A percentile compares a stretch with the other conserved stretches of the same genome.
Conservation (phyloP, 495 filamentous ascomycete species). For the Thermochaetoides thermophila region DNA sequence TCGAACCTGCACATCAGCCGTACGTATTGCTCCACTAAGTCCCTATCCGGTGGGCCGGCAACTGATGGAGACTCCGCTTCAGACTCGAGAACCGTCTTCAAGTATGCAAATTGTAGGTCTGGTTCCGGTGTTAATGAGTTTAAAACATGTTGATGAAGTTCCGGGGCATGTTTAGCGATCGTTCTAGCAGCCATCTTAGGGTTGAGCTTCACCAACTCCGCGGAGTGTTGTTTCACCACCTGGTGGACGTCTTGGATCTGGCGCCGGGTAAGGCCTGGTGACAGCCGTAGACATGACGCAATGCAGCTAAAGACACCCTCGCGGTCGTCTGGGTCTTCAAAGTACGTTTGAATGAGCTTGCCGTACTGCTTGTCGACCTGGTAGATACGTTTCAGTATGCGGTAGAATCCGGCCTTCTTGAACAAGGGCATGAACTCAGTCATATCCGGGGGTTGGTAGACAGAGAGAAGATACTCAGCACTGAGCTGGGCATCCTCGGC, state of each 20-base stretch:
- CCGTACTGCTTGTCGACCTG: constrained; percentile 66
- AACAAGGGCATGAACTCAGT: constrained; percentile 61
- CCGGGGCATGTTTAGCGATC: constrained; percentile 49
- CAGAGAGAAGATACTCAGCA: constrained; percentile 83
- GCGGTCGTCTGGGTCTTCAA: constrained; percentile 69
- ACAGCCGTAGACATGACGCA: constrained; percentile 61
- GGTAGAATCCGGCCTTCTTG: constrained; percentile 69
- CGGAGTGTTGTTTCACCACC: constrained; percentile 54
- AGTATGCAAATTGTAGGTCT: constrained; percentile 58
- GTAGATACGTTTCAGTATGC: constrained; percentile 86
- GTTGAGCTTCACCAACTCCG: constrained; percentile 55
- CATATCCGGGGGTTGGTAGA: constrained; percentile 80
- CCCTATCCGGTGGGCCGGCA: constrained; percentile 22
- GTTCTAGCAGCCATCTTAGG: constrained; percentile 51
- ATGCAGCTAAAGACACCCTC: constrained; percentile 65
- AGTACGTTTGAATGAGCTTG: constrained; percentile 63
- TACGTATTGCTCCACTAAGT: constrained; percentile 74
- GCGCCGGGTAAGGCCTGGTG: constrained; percentile 52
- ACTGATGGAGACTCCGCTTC: constrained; percentile 23
- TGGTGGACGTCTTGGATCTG: constrained; percentile 61
- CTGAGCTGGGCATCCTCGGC: constrained; percentile 92
- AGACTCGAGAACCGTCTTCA: constrained; percentile 66
- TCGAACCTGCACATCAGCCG: constrained; percentile 80
- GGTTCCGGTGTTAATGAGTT: constrained; percentile 46
- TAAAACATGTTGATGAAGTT: constrained; percentile 58